phyloP scores from a whole-genome alignment of 805 yeast genomes.

The Yarrowia sp. region DNA sequence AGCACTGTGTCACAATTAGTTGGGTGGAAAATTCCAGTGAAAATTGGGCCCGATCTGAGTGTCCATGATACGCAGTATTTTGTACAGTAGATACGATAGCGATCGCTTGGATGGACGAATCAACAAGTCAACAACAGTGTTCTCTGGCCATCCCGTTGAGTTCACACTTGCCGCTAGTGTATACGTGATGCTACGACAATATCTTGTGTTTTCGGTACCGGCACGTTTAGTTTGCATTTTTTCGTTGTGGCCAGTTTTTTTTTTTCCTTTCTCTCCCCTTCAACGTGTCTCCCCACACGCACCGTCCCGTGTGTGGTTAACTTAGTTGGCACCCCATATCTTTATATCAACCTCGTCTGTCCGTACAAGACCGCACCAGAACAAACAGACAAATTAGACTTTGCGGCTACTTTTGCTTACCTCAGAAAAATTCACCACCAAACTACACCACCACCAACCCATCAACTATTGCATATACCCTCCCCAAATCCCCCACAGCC shows the following conservation, averaged over 20 bases:
- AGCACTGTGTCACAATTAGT: no score
- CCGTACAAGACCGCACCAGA: constrained; percentile 1
- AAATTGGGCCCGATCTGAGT: no score
- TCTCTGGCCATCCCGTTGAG: no score
- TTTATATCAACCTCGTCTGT: constrained; percentile 5
- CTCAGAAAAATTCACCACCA: constrained; percentile 22
- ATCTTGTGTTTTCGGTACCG: no score
- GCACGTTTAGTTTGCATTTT: not conserved
- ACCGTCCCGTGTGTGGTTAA: not conserved
- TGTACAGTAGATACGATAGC: no score
- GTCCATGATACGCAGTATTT: no score
- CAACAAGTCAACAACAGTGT: no score
- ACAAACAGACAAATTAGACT: not conserved
- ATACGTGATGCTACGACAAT: no score
- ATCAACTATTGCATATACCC: not conserved
- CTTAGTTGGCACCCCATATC: not conserved
- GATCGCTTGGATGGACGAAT: no score
- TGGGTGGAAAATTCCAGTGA: no score
- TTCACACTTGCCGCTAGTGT: no score
- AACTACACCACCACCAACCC: not conserved
- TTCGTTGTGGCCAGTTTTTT: not conserved
- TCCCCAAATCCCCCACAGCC: not conserved
- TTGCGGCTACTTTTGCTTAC: constrained; percentile 21
- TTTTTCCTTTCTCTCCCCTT: not conserved
- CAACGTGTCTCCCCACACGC: constrained; percentile 6